Evolutionary conservation across 345 rosid species (phyloP).

Genomic region (Eucalyptus melliodora): DNA sequence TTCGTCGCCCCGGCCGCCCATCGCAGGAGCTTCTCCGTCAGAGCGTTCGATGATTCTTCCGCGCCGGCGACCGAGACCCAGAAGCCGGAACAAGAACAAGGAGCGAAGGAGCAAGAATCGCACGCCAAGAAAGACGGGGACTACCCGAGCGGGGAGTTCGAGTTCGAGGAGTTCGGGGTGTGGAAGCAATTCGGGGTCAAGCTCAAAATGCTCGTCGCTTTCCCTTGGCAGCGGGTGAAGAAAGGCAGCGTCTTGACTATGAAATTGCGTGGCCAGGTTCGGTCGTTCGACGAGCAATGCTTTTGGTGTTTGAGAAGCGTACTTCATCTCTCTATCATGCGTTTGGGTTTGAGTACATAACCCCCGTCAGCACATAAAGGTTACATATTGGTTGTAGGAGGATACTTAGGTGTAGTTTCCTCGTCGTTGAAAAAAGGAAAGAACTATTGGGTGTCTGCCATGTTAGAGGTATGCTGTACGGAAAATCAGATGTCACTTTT

Average conservation of each 20-base stretch:
- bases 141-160: constrained; percentile 72
- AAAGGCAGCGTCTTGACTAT: constrained; percentile 74
- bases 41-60: constrained; percentile 55
- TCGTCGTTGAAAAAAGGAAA: not conserved
- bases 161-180: constrained; percentile 24
- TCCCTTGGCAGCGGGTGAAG: constrained; percentile 84
- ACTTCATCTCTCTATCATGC: not conserved
- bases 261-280: constrained; percentile 96
- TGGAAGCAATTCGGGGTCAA: constrained; percentile 62
- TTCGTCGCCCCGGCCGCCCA: not conserved
- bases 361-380: not conserved
- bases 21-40: constrained; percentile 20
- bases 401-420: not conserved
- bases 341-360: not conserved
- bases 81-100: not conserved
- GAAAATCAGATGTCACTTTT: not conserved
- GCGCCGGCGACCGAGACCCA: constrained; percentile 21
- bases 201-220: constrained; percentile 66
- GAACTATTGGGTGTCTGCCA: not conserved
- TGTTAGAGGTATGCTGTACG: not conserved
- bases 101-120: not conserved
- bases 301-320: not conserved
- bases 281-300: not conserved
- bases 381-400: not conserved
- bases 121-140: constrained; percentile 9